These are phyloP conservation scores for Malassezia brasiliensis DNA, from an alignment of 1,284 basidiomycete genomes.

Conservation along the genomic window DNA sequence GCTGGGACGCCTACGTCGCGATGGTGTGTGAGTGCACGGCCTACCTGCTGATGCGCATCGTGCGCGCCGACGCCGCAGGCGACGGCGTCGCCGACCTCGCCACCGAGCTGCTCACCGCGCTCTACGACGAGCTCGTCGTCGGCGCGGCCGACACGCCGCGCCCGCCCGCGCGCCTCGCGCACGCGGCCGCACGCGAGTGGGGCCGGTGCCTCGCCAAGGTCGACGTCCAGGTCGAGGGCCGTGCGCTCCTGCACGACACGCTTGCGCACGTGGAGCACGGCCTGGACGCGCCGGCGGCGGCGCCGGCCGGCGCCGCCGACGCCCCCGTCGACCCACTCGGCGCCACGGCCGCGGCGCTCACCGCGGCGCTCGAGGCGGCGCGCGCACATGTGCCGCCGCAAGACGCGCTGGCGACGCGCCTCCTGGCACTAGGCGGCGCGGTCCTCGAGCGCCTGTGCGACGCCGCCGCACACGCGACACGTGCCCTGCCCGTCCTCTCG, in stretches of 20 bases:
- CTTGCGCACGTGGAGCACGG: background rate
- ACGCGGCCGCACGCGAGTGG: slow-evolving; percentile 1
- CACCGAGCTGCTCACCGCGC: slow-evolving; percentile 8
- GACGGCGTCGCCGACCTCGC: background rate
- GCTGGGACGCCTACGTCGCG: slow-evolving; percentile 56
- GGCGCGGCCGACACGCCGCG: background rate
- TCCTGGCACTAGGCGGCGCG: background rate
- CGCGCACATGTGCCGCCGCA: background rate
- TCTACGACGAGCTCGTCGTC: slow-evolving; percentile 15
- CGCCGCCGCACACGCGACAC: background rate
- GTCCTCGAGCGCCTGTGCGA: background rate
- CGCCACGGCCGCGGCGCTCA: background rate
- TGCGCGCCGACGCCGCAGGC: background rate
- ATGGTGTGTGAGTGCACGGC: slow-evolving; percentile 62
- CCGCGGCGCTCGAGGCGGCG: slow-evolving; percentile 6
- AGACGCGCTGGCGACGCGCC: background rate
- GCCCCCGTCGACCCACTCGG: background rate
- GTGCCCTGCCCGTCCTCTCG: background rate
- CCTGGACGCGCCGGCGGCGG: background rate
- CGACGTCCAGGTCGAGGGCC: background rate
- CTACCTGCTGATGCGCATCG: slow-evolving; percentile 51
- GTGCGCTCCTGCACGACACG: background rate
- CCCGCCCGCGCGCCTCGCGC: background rate
- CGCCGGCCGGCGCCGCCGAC: too few species aligned
- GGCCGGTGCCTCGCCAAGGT: slow-evolving; percentile 1